These are phyloP conservation scores for Rhodocollybia butyracea DNA, from an alignment of 768 basidiomycete genomes.

Conservation along the genomic window DNA sequence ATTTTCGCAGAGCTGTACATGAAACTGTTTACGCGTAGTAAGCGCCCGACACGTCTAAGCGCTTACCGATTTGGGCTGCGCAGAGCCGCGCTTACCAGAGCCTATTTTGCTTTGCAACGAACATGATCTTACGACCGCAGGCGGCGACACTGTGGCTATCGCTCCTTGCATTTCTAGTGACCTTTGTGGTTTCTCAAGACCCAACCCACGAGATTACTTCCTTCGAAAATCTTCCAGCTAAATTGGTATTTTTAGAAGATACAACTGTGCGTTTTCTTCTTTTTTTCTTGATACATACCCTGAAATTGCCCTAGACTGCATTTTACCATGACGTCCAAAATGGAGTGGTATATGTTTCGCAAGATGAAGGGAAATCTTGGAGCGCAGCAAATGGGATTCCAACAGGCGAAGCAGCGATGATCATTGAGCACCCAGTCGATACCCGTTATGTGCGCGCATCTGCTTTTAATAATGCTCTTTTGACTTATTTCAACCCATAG, in stretches of 20 bases:
- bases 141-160: slow-evolving; percentile 2
- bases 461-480: background rate
- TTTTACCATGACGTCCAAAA: slow-evolving; percentile 76
- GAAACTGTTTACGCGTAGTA: too few species aligned
- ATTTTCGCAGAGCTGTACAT: too few species aligned
- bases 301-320: slow-evolving; percentile 41
- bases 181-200: slow-evolving; percentile 29
- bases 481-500: slow-evolving; percentile 32
- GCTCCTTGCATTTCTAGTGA: background rate
- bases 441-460: slow-evolving; percentile 47
- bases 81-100: background rate
- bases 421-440: slow-evolving; percentile 86
- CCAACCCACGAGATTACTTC: slow-evolving; percentile 47
- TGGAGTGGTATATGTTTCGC: slow-evolving; percentile 72
- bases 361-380: slow-evolving; percentile 82
- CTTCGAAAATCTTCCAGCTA: slow-evolving; percentile 72
- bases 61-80: too few species aligned
- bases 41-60: too few species aligned
- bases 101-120: background rate
- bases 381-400: slow-evolving; percentile 49
- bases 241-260: slow-evolving; percentile 92
- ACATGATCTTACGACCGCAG: slow-evolving; percentile 2
- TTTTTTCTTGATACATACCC: background rate
- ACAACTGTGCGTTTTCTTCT: slow-evolving; percentile 58
- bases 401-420: slow-evolving; percentile 57